Conservation (phyloP, 148 eudicot genomes). For the Polygonum maritimum region DNA sequence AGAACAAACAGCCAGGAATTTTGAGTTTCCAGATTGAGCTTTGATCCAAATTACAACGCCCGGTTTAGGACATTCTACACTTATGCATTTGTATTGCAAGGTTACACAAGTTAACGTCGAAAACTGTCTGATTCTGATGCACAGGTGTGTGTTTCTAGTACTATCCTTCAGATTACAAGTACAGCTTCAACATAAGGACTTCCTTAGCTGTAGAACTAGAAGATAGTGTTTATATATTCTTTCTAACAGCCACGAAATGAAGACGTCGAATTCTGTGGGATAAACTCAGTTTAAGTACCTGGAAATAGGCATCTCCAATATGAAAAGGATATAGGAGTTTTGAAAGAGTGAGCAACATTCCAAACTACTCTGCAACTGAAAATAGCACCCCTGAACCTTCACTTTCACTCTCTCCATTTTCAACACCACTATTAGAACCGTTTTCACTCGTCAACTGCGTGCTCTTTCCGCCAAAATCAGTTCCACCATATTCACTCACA, state of each 20-base stretch:
- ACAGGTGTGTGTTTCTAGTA: not conserved
- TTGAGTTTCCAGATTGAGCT: not conserved
- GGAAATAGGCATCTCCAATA: not conserved
- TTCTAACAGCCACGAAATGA: not conserved
- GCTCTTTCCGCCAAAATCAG: not conserved
- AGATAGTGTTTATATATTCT: not conserved
- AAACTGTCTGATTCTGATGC: not conserved
- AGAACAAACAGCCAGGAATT: not conserved
- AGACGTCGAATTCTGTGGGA: not conserved
- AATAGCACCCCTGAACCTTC: constrained; percentile 32
- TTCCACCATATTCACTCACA: constrained; percentile 1
- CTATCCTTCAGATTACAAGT: not conserved
- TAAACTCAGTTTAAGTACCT: not conserved
- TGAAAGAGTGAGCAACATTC: not conserved
- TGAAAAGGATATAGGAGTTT: not conserved
- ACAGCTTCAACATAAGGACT: not conserved
- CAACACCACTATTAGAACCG: constrained; percentile 15
- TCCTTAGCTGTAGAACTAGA: not conserved
- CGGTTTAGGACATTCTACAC: not conserved
- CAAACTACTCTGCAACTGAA: not conserved
- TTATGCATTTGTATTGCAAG: not conserved
- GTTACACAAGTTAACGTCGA: not conserved
- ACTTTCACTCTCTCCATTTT: constrained; percentile 21
- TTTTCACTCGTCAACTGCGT: constrained; percentile 11
- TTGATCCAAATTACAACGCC: not conserved